Evolutionary conservation across 179 eudicot genomes (phyloP).

Genomic region (Silene coronaria): DNA sequence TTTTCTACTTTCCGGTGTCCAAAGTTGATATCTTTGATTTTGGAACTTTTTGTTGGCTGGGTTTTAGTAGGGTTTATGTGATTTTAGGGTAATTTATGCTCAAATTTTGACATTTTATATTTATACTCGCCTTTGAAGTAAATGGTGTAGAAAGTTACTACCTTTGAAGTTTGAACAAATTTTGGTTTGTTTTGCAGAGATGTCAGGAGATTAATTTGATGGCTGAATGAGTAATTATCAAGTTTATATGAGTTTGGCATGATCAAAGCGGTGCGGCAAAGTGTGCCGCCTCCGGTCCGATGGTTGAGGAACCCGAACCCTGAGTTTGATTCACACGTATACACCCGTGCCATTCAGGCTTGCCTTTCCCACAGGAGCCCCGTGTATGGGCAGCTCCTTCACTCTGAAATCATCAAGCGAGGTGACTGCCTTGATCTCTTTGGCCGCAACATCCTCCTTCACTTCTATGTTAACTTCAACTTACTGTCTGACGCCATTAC

Average conservation of each 20-base stretch:
- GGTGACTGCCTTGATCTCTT: conserved; percentile 57
- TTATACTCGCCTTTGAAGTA: too few species aligned
- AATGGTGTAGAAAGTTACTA: too few species aligned
- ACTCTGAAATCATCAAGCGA: conserved; percentile 41
- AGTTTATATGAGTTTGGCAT: not conserved
- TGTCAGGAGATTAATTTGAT: too few species aligned
- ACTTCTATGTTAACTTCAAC: conserved; percentile 39
- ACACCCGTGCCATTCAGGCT: conserved; percentile 38
- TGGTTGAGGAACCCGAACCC: not conserved
- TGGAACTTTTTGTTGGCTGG: too few species aligned
- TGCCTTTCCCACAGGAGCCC: conserved; percentile 28
- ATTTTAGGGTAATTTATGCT: too few species aligned
- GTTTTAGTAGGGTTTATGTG: too few species aligned
- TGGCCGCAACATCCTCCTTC: conserved; percentile 46
- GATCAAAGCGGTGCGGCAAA: not conserved
- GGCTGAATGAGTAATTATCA: not conserved
- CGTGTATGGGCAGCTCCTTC: conserved; percentile 38
- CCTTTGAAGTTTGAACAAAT: too few species aligned
- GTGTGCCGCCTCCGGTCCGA: not conserved
- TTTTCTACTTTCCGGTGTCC: too few species aligned
- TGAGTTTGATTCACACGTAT: conserved; percentile 36
- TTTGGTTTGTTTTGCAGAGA: too few species aligned
- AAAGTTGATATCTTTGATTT: too few species aligned
- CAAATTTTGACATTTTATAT: too few species aligned
- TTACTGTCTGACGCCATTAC: conserved; percentile 33